A percentile compares a stretch with the other conserved stretches of the same genome.
phyloP scores from a whole-genome alignment of 2,329 filamentous ascomycete genomes.

The Diaporthe helianthi region DNA sequence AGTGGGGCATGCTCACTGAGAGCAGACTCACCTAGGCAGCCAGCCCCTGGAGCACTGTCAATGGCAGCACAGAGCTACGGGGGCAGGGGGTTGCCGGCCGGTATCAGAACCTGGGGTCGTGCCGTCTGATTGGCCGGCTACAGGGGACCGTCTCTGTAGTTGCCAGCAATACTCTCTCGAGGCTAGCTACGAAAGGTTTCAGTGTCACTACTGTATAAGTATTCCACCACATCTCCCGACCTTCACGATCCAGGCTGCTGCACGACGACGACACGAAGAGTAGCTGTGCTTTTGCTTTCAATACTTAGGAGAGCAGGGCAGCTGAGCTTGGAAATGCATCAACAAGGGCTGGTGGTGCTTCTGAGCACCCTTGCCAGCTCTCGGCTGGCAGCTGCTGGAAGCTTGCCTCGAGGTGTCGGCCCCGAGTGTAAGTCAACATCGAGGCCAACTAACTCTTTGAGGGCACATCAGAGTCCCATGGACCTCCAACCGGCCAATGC shows the following conservation, averaged over 20 bases:
- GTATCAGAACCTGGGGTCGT: constrained; percentile 4
- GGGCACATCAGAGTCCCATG: constrained; percentile 13
- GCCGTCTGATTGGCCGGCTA: constrained; percentile 9
- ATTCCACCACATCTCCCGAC: not conserved
- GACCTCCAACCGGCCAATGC: constrained; percentile 2
- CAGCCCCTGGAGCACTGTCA: not conserved
- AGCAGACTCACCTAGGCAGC: not conserved
- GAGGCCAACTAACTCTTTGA: not conserved
- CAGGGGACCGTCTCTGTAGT: constrained; percentile 5
- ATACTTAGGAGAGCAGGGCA: constrained; percentile 18
- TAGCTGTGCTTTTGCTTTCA: constrained; percentile 21
- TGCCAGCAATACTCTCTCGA: constrained; percentile 29
- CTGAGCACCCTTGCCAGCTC: constrained; percentile 56
- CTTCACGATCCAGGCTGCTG: not conserved
- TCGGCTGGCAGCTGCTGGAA: constrained; percentile 63
- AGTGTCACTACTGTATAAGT: not conserved
- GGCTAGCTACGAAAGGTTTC: not conserved
- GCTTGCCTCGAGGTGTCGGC: constrained; percentile 80
- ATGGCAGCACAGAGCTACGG: constrained; percentile 1
- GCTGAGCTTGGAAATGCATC: constrained; percentile 52
- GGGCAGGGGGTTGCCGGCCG: constrained; percentile 14
- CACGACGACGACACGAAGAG: not conserved
- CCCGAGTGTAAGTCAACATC: constrained; percentile 78
- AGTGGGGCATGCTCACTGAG: not conserved
- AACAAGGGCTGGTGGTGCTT: constrained; percentile 57